phyloP scores from a whole-genome alignment of 257 asterid species.

The Fraxinus anomala region DNA sequence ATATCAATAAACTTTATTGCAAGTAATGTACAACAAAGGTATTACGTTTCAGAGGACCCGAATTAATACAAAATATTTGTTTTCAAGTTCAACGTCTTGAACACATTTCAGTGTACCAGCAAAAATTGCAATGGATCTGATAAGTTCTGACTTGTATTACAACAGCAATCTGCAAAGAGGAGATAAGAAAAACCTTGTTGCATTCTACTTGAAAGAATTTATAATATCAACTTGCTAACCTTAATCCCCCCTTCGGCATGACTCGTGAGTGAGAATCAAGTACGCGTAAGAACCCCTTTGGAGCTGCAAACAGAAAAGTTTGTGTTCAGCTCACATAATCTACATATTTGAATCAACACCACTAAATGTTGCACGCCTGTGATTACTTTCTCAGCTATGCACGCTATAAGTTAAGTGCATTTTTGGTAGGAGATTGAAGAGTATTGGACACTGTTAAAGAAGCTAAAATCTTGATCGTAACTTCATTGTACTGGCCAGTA shows the following conservation, averaged over 20 bases:
- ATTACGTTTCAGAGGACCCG: background rate
- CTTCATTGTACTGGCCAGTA: background rate
- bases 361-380: background rate
- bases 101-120: background rate
- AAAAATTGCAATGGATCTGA: background rate
- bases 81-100: background rate
- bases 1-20: background rate
- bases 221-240: constrained; percentile 1
- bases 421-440: background rate
- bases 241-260: constrained; percentile 5
- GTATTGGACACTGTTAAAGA: background rate
- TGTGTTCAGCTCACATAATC: constrained; percentile 6
- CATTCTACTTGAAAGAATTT: constrained; percentile 12
- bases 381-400: background rate
- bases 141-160: constrained; percentile 22
- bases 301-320: constrained; percentile 55
- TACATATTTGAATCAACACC: background rate
- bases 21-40: background rate
- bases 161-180: constrained; percentile 29
- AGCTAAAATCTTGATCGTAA: background rate
- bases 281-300: constrained; percentile 77
- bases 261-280: constrained; percentile 37
- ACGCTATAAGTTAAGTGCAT: background rate
- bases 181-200: constrained; percentile 19
- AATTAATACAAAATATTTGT: background rate